Base-by-base conservation (phyloP, 108 stramenopile species). In the Schizochytrium sp. region DNA sequence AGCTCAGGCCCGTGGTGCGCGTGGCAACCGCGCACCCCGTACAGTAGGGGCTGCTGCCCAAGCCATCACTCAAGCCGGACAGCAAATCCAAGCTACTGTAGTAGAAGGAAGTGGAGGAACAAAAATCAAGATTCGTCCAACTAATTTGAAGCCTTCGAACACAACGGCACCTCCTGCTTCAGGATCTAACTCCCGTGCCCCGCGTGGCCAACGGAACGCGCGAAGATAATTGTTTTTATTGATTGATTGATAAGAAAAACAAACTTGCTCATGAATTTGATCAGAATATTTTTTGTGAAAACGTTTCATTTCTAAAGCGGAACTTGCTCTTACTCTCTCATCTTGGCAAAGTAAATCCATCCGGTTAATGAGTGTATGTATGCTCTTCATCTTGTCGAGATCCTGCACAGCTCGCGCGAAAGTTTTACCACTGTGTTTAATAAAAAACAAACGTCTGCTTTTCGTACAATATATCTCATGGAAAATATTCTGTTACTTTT, bases 21-120 rank as follows among this genome's bases (percentile, higher is more conserved):
- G 50, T 53, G 50, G 47, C 0, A 47, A 49, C 0, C 47, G 53
- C 5, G 10, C 76, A 0, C 50, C 28, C 10, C 28, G 50, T 2
- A 55, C 76, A n/a, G 59, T 60, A 17, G 76, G 76, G 28, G 76
- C 76, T n/a, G 76, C 76, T 55, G 50, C 76, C 28, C 50, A 55
- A 13, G 76, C 76, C 50, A 49, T 55, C 5, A 83, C 76, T 0
- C 53, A 55, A 40, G 76, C 53, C 53, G 76, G 76, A 10, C 76
- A 83, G 28, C 76, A 49, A 10, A 83, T 83, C 15, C 76, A 83
- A 53, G 76, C 76, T 40, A 83, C 76, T n/a, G 76, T 83, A 2
- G 76, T 83, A 28, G 76, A 83, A 83, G 76, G 76, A 83, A 83
- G 76, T 40, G 76, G 76, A n/a, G 76, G 76, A n/a, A 83, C 76